Conservation (phyloP, 768 basidiomycete species). For the Trametes punicea region DNA sequence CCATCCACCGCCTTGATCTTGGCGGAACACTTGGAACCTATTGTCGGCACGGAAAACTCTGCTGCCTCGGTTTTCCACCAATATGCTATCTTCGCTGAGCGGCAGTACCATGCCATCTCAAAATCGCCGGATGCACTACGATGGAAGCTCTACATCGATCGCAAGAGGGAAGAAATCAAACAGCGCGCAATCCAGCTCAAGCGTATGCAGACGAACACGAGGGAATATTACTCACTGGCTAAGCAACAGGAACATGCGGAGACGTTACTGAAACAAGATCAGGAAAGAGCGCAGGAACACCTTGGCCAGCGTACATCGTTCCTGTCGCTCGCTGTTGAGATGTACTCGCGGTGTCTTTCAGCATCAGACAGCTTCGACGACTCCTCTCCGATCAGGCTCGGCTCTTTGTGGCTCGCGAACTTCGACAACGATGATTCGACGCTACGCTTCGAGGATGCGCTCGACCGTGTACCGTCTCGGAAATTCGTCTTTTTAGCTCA, state of each 20-base stretch:
- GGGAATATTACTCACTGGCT: slow-evolving; percentile 30
- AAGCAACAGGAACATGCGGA: slow-evolving; percentile 40
- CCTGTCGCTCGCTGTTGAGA: slow-evolving; percentile 71
- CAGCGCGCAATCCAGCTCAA: slow-evolving; percentile 40
- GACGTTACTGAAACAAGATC: slow-evolving; percentile 53
- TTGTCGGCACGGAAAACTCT: background rate
- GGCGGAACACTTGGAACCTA: background rate
- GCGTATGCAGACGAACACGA: slow-evolving; percentile 22
- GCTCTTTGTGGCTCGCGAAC: slow-evolving; percentile 90
- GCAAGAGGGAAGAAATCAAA: slow-evolving; percentile 69
- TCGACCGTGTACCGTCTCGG: slow-evolving; percentile 68
- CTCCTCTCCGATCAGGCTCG: slow-evolving; percentile 74
- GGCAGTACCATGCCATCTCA: slow-evolving; percentile 71
- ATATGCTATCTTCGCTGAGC: slow-evolving; percentile 87
- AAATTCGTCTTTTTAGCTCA: slow-evolving; percentile 92
- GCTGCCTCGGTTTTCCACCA: slow-evolving; percentile 65
- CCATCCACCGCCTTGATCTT: slow-evolving; percentile 45
- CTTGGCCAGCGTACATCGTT: slow-evolving; percentile 51
- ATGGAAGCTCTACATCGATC: slow-evolving; percentile 67
- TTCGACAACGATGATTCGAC: slow-evolving; percentile 57
- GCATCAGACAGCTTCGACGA: slow-evolving; percentile 72
- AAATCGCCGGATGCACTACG: slow-evolving; percentile 69
- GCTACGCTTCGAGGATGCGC: slow-evolving; percentile 38
- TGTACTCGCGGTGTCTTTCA: slow-evolving; percentile 79
- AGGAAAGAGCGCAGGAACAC: slow-evolving; percentile 39